Base-by-base conservation (phyloP, 805 yeast species). In the Metschnikowia reukaufii region DNA sequence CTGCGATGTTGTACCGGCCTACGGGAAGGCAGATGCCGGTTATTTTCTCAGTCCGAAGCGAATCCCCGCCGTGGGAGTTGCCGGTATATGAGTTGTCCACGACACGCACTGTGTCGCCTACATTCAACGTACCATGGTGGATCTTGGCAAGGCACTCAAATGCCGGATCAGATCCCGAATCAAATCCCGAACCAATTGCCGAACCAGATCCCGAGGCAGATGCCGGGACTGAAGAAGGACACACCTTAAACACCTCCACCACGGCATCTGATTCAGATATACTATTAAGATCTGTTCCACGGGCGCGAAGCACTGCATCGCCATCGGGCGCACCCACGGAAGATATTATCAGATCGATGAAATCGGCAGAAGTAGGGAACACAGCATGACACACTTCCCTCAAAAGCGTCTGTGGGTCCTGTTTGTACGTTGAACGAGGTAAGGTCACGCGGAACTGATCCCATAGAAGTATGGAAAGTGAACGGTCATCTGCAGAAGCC, bases 1-100 rank as follows among this genome's bases (percentile, higher is more conserved):
- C 73, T 0, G 79, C 75, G 2, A 83, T 64, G 25, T 75, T 76
- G 61, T 88, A 90, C 52, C 96, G 73, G 0, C 91, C 91, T 39
- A 88, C 83, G 36, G 87, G 74, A 0, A 90, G 51, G 56, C 66
- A 76, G 4, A 83, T 60, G 25, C 67, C 72, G 15, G 65, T 67
- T 1, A 81, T 55, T 5, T 62, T 65, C 44, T 73, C 78, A 1
- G 61, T 43, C 34, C 70, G 74, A 47, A n/a, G n/a, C n/a, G n/a
- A n/a, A n/a, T n/a, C n/a, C n/a, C n/a, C n/a, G n/a, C n/a, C n/a
- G n/a, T n/a, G n/a, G n/a, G 65, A 60, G 45, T 83, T 88, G 35
- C 83, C 87, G 27, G 66, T 72, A 36, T 80, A 84, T 9, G 29
- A 25, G 43, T 80, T 84, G 2, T 87, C 90, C 1, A 86, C 56